Percentiles rank a stretch among this genome's conserved stretches.
These are phyloP conservation scores for Bisporella sp. DNA, from an alignment of 2,329 filamentous ascomycete species.

Conservation along the genomic window DNA sequence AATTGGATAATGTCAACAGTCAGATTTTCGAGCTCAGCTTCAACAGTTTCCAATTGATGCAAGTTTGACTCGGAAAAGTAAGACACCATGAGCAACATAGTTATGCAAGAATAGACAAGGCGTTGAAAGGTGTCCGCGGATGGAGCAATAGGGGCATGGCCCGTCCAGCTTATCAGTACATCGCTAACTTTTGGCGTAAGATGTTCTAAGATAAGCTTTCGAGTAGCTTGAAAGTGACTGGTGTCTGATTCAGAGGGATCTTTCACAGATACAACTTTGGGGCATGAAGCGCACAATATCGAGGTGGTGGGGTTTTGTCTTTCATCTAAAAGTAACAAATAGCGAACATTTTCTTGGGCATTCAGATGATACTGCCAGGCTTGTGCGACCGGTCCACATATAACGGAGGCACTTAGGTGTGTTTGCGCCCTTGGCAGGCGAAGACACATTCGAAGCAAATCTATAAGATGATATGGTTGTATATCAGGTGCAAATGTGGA, in stretches of 20 bases:
- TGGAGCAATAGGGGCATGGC: conserved; percentile 15
- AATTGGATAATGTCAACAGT: conserved; percentile 15
- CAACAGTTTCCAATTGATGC: conserved; percentile 14
- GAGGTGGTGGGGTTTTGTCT: background rate
- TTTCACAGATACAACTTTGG: conserved; percentile 7
- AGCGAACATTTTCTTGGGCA: conserved; percentile 40
- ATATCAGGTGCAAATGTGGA: conserved; percentile 38
- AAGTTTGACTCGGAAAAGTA: conserved; percentile 14
- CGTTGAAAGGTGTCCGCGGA: conserved; percentile 23
- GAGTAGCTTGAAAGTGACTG: conserved; percentile 19
- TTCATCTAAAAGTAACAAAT: conserved; percentile 45
- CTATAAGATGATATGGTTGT: conserved; percentile 57
- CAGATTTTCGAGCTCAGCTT: conserved; percentile 11
- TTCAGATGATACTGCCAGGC: conserved; percentile 26
- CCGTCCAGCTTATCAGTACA: conserved; percentile 21
- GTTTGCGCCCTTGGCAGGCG: conserved; percentile 35
- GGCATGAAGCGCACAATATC: conserved; percentile 16
- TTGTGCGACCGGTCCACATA: conserved; percentile 24
- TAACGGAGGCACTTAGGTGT: conserved; percentile 4
- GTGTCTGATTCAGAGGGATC: conserved; percentile 16
- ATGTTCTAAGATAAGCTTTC: conserved; percentile 26
- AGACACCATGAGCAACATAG: conserved; percentile 17
- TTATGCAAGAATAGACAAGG: conserved; percentile 21
- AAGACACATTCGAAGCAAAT: conserved; percentile 63
- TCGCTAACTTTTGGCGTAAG: conserved; percentile 21